A percentile compares a stretch with the other conserved stretches of the same genome.
These are phyloP conservation scores for Barnettozyma botsteinii DNA, from an alignment of 805 yeast species.

Conservation along the genomic window DNA sequence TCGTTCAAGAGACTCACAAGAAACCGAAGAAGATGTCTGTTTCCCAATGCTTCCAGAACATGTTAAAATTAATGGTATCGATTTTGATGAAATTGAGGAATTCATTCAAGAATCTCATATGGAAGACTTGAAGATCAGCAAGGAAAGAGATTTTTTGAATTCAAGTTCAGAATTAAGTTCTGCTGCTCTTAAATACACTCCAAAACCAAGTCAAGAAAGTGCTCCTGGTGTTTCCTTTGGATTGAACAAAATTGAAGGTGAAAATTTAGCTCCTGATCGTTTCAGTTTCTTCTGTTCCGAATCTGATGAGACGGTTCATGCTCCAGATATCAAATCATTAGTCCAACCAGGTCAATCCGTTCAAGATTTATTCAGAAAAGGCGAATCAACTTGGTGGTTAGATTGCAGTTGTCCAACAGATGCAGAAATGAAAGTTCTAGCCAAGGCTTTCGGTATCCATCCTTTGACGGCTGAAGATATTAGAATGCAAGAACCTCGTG, in stretches of 20 bases:
- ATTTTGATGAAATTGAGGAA: conserved; percentile 85
- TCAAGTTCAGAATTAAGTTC: conserved; percentile 32
- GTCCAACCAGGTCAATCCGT: conserved; percentile 60
- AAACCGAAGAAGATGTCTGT: conserved; percentile 96
- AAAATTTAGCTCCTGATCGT: conserved; percentile 54
- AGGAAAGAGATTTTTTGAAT: conserved; percentile 14
- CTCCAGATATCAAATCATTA: conserved; percentile 78
- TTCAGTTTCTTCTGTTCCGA: conserved; percentile 81
- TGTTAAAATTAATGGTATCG: conserved; percentile 67
- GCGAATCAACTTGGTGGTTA: conserved; percentile 90
- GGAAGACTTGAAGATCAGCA: conserved; percentile 33
- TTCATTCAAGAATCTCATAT: conserved; percentile 59
- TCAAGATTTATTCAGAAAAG: conserved; percentile 61
- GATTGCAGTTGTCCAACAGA: conserved; percentile 94
- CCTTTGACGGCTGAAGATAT: conserved; percentile 98
- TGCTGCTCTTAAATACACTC: conserved; percentile 62
- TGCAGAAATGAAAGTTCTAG: conserved; percentile 84
- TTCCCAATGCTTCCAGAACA: conserved; percentile 82
- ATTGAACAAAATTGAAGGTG: conserved; percentile 32
- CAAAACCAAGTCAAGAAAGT: conserved; percentile 24
- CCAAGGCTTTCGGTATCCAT: conserved; percentile 94
- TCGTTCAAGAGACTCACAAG: conserved; percentile 75
- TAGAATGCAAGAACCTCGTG: conserved; percentile 93
- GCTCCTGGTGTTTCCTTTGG: conserved; percentile 36
- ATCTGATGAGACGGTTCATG: conserved; percentile 81